Conservation (phyloP, 495 filamentous ascomycete genomes). For the Tuber indicum region DNA sequence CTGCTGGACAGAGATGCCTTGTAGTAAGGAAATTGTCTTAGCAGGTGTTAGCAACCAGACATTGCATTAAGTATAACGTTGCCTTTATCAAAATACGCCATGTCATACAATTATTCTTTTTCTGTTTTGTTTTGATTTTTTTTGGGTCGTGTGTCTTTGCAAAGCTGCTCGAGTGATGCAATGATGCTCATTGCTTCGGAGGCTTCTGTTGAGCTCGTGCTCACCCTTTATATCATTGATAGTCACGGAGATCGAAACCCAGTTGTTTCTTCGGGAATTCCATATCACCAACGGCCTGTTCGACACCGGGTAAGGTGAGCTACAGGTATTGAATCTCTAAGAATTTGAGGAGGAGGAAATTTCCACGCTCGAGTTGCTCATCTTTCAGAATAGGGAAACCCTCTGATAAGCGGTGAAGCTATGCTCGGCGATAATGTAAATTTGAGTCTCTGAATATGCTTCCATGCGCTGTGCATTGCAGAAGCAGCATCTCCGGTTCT, state of each 20-base stretch:
- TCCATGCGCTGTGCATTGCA: not conserved
- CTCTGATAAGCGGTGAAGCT: not conserved
- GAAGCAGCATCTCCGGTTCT: not conserved
- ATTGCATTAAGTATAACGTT: not conserved
- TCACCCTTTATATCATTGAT: not conserved
- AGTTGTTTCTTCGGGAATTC: not conserved
- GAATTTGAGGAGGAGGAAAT: not conserved
- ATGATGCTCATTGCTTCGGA: not conserved
- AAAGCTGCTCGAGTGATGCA: not conserved
- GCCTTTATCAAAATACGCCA: not conserved
- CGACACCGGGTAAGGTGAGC: not conserved
- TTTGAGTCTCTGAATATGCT: not conserved
- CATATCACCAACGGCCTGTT: not conserved
- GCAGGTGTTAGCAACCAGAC: not conserved
- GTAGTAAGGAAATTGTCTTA: not conserved
- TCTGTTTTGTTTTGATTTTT: not conserved
- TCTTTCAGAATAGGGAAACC: not conserved
- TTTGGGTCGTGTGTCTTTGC: not conserved
- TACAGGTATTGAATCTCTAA: not conserved
- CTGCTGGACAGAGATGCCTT: not conserved
- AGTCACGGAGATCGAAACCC: not conserved
- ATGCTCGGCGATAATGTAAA: conserved; percentile 1
- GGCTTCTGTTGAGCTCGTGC: not conserved
- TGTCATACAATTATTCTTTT: not conserved
- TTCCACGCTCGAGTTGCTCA: not conserved